Base-by-base conservation (phyloP, 2,329 filamentous ascomycete species). In the Leptographium flavum region DNA sequence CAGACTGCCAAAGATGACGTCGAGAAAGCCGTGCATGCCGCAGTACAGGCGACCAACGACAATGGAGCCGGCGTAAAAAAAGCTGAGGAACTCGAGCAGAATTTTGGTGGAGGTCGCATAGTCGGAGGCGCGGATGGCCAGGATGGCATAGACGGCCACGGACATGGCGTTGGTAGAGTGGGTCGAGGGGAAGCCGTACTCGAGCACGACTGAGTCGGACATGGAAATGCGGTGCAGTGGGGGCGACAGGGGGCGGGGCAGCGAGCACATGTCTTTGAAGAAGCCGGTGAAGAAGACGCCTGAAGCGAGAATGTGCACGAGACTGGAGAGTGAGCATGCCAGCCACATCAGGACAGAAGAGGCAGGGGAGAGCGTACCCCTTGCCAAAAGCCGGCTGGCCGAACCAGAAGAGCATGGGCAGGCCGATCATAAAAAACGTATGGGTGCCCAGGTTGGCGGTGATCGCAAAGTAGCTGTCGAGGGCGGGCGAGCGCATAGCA, bases 141-240 rank as follows among this genome's bases (percentile, higher is more conserved):
- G 71, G 8, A 96, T 67, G 27, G 74, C 80, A 60, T 94, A 53
- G 5, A 94, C 74, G 31, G 87, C 86, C 15, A 96, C 90, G 0
- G 90, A 95, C 7, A 96, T 84, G 2, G 92, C 92, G 61, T 98
- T 98, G 41, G 92, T 92, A 14, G 88, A 94, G 61, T 98, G 92
- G 0, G 92, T 96, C 9, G 88, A 95, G 0, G 92, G 92, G 55
- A 96, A 96, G 19, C 92, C 92, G 59, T 98, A 98, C 59, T 98
- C 92, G 45, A 98, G 74, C 10, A 90, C 87, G 4, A 86, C 88
- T 5, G 87, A 94, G 4, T 88, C 88, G 42, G 90, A 96, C 88
- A 95, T 95, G 53, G 88, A 95, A 60, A 98, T 96, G 44, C 92
- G 79, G 48, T 93, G 81, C 15, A 98, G 71, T 1, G 92, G 92